Evolutionary conservation across 1,284 basidiomycete species (phyloP).

Genomic region (Gastroboletus turbinatus): DNA sequence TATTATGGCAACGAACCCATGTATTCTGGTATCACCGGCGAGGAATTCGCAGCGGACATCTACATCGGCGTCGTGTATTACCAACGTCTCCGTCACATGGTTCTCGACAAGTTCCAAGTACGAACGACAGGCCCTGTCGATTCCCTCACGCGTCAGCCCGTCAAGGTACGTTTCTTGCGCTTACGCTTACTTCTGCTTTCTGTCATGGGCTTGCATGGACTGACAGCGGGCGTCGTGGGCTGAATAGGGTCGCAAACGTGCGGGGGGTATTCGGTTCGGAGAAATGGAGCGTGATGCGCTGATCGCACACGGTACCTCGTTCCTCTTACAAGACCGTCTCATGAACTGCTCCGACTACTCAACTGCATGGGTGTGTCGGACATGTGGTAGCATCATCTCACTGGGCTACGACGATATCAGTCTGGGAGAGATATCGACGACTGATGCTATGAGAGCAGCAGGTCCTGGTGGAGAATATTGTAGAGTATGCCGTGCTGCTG

Average conservation of each 20-base stretch:
- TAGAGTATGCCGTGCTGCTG: slow-evolving; percentile 77
- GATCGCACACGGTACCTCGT: slow-evolving; percentile 97
- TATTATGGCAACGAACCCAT: slow-evolving; percentile 99
- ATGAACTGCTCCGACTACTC: slow-evolving; percentile 99
- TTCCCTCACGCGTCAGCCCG: slow-evolving; percentile 92
- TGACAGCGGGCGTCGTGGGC: slow-evolving; percentile 4
- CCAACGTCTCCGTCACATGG: slow-evolving; percentile 98
- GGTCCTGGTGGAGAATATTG: slow-evolving; percentile 88
- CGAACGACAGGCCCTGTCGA: slow-evolving; percentile 98
- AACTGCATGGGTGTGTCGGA: slow-evolving; percentile 96
- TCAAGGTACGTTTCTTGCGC: slow-evolving; percentile 67
- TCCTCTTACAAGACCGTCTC: slow-evolving; percentile 95
- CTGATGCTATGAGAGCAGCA: slow-evolving; percentile 50
- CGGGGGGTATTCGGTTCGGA: slow-evolving; percentile 98
- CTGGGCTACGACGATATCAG: slow-evolving; percentile 89
- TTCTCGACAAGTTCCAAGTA: slow-evolving; percentile 99
- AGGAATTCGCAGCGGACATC: slow-evolving; percentile 98
- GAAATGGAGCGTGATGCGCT: slow-evolving; percentile 99
- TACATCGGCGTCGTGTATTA: slow-evolving; percentile 99
- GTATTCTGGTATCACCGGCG: slow-evolving; percentile 99
- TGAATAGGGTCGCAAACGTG: slow-evolving; percentile 90
- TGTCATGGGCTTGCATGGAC: neutral
- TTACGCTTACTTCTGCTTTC: neutral
- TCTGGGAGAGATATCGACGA: slow-evolving; percentile 60
- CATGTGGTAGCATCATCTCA: slow-evolving; percentile 93